Conservation (phyloP, 768 basidiomycete genomes). For the Tulasnella sp. region DNA sequence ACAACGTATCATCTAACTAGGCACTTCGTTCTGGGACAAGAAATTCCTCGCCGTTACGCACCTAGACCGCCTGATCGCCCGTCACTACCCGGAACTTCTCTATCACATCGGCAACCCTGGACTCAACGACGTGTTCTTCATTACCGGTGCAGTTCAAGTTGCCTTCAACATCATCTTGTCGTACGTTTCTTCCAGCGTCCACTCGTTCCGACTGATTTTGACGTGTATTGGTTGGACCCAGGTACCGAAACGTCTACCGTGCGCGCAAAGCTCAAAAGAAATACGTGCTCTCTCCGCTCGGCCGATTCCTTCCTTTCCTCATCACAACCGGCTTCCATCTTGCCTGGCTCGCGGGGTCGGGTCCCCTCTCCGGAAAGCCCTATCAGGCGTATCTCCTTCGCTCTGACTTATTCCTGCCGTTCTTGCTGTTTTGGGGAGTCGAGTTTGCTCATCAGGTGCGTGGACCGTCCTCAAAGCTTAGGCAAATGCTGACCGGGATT, state of each 20-base stretch:
- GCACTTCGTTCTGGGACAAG: conserved; percentile 71
- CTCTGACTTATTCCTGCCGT: conserved; percentile 71
- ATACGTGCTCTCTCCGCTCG: conserved; percentile 42
- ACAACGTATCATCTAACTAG: conserved; percentile 27
- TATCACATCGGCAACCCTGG: conserved; percentile 50
- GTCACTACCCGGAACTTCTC: conserved; percentile 36
- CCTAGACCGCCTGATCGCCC: conserved; percentile 32
- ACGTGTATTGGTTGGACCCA: conserved; percentile 20
- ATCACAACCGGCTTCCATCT: conserved; percentile 59
- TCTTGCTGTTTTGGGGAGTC: conserved; percentile 86
- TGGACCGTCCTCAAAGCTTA: neutral
- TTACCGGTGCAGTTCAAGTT: conserved; percentile 51
- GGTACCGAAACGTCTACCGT: conserved; percentile 73
- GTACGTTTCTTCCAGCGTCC: conserved; percentile 26
- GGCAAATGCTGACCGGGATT: neutral
- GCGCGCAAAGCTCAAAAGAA: conserved; percentile 35
- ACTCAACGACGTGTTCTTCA: conserved; percentile 82
- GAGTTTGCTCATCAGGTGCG: conserved; percentile 56
- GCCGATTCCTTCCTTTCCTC: conserved; percentile 71
- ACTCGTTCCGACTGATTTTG: neutral
- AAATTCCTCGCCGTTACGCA: conserved; percentile 42
- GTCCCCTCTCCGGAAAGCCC: conserved; percentile 52
- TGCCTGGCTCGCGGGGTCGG: conserved; percentile 54
- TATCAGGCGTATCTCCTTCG: conserved; percentile 50
- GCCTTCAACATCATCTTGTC: conserved; percentile 72